These are phyloP conservation scores for Medakamo hakoo DNA, from an alignment of 139 green algal genomes.

Conservation along the genomic window DNA sequence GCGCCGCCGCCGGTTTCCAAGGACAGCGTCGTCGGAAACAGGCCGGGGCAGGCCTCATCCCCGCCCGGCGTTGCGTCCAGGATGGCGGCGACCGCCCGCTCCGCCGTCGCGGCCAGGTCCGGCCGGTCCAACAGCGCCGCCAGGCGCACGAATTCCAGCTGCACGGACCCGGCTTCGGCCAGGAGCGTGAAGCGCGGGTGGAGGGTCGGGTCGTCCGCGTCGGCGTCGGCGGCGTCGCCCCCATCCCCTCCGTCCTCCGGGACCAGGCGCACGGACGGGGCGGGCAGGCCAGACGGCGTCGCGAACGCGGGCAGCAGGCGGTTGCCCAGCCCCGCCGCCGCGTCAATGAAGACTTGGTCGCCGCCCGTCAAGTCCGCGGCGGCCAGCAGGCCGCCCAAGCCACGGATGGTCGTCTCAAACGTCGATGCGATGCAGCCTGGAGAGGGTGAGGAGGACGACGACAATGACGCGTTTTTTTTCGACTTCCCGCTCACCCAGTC, in stretches of 20 bases:
- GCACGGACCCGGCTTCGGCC: no score
- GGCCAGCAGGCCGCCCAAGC: constrained; percentile 39
- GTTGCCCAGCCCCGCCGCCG: constrained; percentile 24
- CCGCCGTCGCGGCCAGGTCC: constrained; percentile 6
- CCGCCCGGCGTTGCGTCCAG: not conserved
- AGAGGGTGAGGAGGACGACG: not conserved
- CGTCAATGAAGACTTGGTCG: constrained; percentile 21
- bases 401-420: constrained; percentile 50
- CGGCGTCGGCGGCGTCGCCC: no score
- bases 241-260: no score
- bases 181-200: no score
- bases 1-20: not conserved
- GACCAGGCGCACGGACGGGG: no score
- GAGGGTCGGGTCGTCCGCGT: no score
- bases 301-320: constrained; percentile 60
- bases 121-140: constrained; percentile 12
- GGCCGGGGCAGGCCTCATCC: not conserved
- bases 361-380: constrained; percentile 38
- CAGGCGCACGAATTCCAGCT: constrained; percentile 15
- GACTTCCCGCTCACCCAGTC: no score
- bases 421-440: constrained; percentile 8
- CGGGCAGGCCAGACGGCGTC: constrained; percentile 23
- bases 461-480: no score
- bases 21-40: constrained; percentile 4
- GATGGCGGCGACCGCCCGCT: constrained; percentile 1